Evolutionary conservation across 148 eudicot genomes (phyloP).

Genomic region (Arbutus unedo): DNA sequence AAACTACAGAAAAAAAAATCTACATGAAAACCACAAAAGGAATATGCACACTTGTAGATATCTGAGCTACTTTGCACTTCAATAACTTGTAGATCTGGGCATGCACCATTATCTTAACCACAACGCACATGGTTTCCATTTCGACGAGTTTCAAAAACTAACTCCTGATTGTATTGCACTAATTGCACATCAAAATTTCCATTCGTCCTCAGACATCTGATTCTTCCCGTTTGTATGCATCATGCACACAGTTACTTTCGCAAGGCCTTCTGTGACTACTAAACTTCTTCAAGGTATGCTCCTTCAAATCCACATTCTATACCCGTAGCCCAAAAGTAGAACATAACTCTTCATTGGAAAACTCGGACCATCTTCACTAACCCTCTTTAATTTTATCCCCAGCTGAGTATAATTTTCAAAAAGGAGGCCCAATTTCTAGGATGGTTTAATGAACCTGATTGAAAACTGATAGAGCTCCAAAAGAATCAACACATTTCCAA

Average conservation of each 20-base stretch:
- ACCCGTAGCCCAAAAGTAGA: neutral
- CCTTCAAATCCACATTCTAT: neutral
- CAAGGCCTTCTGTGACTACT: neutral
- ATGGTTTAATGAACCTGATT: neutral
- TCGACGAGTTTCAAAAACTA: neutral
- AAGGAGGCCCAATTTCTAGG: neutral
- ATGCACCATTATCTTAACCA: neutral
- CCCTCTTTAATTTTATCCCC: neutral
- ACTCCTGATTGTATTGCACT: neutral
- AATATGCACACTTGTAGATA: neutral
- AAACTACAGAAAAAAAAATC: neutral
- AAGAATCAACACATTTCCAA: neutral
- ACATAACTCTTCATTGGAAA: neutral
- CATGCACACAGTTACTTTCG: neutral
- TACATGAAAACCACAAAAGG: neutral
- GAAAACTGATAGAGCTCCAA: neutral
- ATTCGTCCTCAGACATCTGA: neutral
- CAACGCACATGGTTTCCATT: neutral
- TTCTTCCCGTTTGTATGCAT: neutral
- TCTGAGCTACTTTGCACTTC: neutral
- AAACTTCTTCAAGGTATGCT: neutral
- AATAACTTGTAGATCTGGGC: neutral
- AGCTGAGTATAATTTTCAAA: neutral
- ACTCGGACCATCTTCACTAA: neutral
- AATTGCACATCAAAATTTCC: neutral